phyloP scores from a whole-genome alignment of 352 stramenopile species.

The Phytophthora ohioensis region DNA sequence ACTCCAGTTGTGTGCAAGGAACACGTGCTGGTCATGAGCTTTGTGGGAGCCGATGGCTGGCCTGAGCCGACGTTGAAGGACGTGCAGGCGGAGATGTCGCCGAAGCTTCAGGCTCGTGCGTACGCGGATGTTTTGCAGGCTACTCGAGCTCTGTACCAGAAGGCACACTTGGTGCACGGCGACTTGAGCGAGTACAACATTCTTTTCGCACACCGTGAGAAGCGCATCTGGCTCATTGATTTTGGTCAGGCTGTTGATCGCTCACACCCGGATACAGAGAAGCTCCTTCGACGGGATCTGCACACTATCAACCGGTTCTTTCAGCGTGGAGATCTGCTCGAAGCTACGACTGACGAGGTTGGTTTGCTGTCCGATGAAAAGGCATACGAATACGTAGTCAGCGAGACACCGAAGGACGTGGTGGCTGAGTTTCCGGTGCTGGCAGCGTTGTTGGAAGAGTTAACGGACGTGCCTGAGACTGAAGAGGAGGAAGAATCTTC shows the following conservation, averaged over 20 bases:
- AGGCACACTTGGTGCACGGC: conserved; percentile 64
- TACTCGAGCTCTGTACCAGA: conserved; percentile 60
- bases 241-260: conserved; percentile 92
- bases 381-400: conserved; percentile 54
- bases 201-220: conserved; percentile 65
- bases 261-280: conserved; percentile 73
- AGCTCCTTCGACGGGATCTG: conserved; percentile 81
- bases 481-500: conserved; percentile 17
- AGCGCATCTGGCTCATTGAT: conserved; percentile 90
- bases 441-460: conserved; percentile 46
- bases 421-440: conserved; percentile 42
- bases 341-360: conserved; percentile 44
- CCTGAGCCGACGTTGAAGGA: conserved; percentile 80
- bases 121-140: conserved; percentile 68
- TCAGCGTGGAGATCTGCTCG: conserved; percentile 47
- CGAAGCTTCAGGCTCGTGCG: conserved; percentile 53
- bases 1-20: conserved; percentile 63
- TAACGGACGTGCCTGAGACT: conserved; percentile 35
- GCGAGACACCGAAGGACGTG: conserved; percentile 39
- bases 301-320: conserved; percentile 86
- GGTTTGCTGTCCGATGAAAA: conserved; percentile 54
- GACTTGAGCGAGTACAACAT: conserved; percentile 93
- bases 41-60: conserved; percentile 65
- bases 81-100: conserved; percentile 50
- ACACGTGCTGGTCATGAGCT: conserved; percentile 79